These are phyloP conservation scores for Guadua angustifolia DNA, from an alignment of 176 grass and related monocot genomes.

Conservation along the genomic window DNA sequence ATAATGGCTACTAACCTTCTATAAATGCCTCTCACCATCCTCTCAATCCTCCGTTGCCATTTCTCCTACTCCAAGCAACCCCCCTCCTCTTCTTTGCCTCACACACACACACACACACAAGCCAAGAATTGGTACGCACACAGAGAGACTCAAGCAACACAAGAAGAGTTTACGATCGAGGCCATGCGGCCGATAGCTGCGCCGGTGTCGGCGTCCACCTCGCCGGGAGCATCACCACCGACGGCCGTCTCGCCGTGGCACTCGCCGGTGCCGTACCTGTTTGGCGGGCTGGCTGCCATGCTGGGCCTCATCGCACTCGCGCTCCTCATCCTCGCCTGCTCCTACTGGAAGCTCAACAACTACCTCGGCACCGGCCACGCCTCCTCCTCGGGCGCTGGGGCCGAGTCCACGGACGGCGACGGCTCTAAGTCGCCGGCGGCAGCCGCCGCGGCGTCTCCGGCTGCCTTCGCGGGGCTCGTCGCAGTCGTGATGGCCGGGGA, in stretches of 20 bases:
- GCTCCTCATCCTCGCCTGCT: conserved; percentile 84
- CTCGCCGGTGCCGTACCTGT: conserved; percentile 77
- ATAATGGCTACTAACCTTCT: background rate
- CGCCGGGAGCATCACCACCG: background rate
- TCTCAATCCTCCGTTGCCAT: background rate
- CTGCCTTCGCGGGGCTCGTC: conserved; percentile 32
- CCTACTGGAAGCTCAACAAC: conserved; percentile 79
- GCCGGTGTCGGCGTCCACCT: background rate
- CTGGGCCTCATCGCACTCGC: conserved; percentile 65
- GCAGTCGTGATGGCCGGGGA: conserved; percentile 83
- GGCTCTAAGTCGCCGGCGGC: conserved; percentile 25
- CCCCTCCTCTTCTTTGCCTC: too few relatives aligned
- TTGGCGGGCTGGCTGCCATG: conserved; percentile 68
- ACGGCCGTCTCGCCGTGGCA: conserved; percentile 51
- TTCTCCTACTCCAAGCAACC: conserved; percentile 39
- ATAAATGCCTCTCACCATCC: conserved; percentile 34
- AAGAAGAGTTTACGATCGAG: background rate
- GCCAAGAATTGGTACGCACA: conserved; percentile 9
- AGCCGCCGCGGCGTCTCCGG: background rate
- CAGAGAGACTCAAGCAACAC: background rate
- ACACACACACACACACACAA: background rate
- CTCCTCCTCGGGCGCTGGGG: background rate
- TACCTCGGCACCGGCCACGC: conserved; percentile 29
- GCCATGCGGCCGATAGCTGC: conserved; percentile 20
- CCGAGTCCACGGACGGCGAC: background rate